Base-by-base conservation (phyloP, 1,139 yeast species). In the Barnettozyma hawaiiensis region DNA sequence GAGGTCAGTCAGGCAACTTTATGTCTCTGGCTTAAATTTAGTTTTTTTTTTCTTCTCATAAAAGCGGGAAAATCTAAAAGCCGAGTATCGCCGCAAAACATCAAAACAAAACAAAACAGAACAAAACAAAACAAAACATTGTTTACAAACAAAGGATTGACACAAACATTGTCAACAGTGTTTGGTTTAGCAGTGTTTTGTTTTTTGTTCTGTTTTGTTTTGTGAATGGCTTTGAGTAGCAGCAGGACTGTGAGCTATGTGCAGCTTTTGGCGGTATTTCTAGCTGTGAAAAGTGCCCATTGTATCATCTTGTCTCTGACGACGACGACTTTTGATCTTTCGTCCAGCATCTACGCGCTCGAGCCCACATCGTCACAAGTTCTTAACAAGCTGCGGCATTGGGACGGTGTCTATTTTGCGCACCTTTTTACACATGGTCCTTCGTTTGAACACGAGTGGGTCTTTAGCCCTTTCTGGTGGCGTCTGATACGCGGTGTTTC, bases 351-450 rank as follows among this genome's bases (percentile, higher is more conserved):
- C 9, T 19, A 41, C 27, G 11, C 32, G 4, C 35, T 39, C 4
- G 14, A n/a, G 14, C 15, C 14, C 24, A 32, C 23, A 19, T 11
- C 23, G 12, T 11, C 35, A 2, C n/a, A 18, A 8, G 18, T 35
- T 18, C 18, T 72, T 35, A 67, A 75, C 37, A 76, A 78, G 46
- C 66, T 85, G 8, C 66, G 85, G 26, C 72, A 81, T 7, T 90
- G 97, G 97, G 98, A 92, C 61, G 73, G 82, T 3, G 95, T 89
- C 0, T 87, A 82, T 61, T 89, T 85, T 57, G 62, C 76, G 21
- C 77, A 80, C 39, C 58, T 80, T 37, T 77, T 84, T 31, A 59
- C 64, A 16, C 63, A 75, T 22, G 59, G 65, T 3, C 64, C 73
- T 23, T 60, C 62, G 29, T 89, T 71, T 61, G 97, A 92, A 60